These are phyloP conservation scores for Cadophora sp. DNA, from an alignment of 2,329 filamentous ascomycete genomes.

Conservation along the genomic window DNA sequence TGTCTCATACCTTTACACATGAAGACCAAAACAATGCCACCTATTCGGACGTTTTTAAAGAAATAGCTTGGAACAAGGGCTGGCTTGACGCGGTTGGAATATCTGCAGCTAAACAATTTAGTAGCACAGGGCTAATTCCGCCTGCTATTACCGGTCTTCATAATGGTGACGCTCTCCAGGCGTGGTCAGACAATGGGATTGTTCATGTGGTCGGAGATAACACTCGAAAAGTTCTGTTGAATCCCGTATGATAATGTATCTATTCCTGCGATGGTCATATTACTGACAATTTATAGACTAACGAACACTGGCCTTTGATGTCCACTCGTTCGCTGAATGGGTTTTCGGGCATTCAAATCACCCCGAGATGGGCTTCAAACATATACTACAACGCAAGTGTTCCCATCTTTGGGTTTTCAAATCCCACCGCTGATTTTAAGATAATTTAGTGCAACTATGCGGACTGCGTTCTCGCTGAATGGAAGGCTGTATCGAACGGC, in stretches of 20 bases:
- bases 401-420: no score
- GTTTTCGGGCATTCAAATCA: constrained; percentile 60
- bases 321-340: constrained; percentile 59
- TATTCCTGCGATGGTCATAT: no score
- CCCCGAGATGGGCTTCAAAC: constrained; percentile 65
- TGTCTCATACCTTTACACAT: constrained; percentile 69
- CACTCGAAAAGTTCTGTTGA: constrained; percentile 60
- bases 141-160: constrained; percentile 69
- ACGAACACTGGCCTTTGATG: constrained; percentile 59
- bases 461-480: constrained; percentile 62
- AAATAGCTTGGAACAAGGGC: constrained; percentile 65
- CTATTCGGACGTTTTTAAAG: constrained; percentile 60
- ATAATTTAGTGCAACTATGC: constrained; percentile 57
- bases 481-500: constrained; percentile 64
- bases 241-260: constrained; percentile 38
- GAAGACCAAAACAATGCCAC: constrained; percentile 65
- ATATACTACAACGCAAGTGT: constrained; percentile 65
- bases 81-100: constrained; percentile 63
- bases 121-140: constrained; percentile 62
- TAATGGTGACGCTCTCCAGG: constrained; percentile 66
- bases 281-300: constrained; percentile 21
- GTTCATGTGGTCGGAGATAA: constrained; percentile 68
- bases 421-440: constrained; percentile 36
- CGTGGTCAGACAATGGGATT: constrained; percentile 66
- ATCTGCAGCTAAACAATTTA: constrained; percentile 54